phyloP scores from a whole-genome alignment of 2,329 filamentous ascomycete species.

The Pseudocercospora vitis region DNA sequence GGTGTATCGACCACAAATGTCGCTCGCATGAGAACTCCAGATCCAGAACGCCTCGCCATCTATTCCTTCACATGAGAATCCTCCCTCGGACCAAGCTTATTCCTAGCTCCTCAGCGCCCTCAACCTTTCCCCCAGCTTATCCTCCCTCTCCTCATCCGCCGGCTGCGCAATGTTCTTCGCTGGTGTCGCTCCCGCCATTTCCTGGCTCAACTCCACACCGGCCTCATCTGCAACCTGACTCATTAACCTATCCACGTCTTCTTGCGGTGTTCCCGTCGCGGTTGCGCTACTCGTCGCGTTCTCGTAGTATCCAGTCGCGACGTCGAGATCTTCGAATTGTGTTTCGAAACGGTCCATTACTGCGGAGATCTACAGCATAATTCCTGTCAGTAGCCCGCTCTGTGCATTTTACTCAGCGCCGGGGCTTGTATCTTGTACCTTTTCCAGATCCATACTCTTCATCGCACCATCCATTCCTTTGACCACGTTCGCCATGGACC shows the following conservation, averaged over 20 bases:
- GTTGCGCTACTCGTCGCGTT: slow-evolving; percentile 80
- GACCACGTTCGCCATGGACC: slow-evolving; percentile 63
- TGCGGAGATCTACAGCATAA: slow-evolving; percentile 55
- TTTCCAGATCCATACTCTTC: slow-evolving; percentile 64
- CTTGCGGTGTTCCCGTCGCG: slow-evolving; percentile 70
- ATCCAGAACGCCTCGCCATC: background rate
- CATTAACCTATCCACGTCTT: slow-evolving; percentile 83
- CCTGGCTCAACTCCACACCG: slow-evolving; percentile 75
- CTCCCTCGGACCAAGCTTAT: background rate
- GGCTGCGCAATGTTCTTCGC: slow-evolving; percentile 53
- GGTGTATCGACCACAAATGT: background rate
- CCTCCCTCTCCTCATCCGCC: slow-evolving; percentile 75
- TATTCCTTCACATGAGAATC: too few relatives aligned
- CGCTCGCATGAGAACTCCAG: background rate
- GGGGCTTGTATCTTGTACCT: slow-evolving; percentile 48
- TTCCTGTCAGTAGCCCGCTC: too few relatives aligned
- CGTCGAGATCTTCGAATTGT: slow-evolving; percentile 54
- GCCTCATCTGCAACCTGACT: slow-evolving; percentile 85
- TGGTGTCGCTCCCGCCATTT: slow-evolving; percentile 63
- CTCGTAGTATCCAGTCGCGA: slow-evolving; percentile 70
- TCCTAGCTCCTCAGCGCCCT: slow-evolving; percentile 52
- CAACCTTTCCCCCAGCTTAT: slow-evolving; percentile 64
- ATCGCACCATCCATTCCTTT: slow-evolving; percentile 62
- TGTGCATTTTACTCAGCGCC: too few relatives aligned
- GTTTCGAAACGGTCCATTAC: slow-evolving; percentile 68